These are phyloP conservation scores for Lepidium sativum DNA, from an alignment of 345 rosid genomes.

Conservation along the genomic window DNA sequence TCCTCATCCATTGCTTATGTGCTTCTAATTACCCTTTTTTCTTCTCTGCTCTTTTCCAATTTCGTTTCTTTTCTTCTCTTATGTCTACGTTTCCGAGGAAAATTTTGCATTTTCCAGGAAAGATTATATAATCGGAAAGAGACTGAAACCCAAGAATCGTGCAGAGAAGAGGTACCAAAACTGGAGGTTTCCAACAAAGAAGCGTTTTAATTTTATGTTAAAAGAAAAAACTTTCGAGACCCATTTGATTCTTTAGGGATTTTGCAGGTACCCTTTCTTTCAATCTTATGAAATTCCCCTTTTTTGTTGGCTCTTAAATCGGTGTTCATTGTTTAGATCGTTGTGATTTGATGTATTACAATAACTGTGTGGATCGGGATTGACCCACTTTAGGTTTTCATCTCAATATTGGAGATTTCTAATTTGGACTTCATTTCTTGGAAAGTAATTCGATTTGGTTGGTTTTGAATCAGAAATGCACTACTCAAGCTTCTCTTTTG, in stretches of 20 bases:
- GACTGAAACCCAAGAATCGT: constrained; percentile 5
- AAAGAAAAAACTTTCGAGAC: not conserved
- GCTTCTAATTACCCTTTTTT: not conserved
- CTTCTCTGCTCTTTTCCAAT: not conserved
- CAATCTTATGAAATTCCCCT: not conserved
- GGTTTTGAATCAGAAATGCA: not conserved
- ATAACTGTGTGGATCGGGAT: not conserved
- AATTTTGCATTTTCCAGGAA: not conserved
- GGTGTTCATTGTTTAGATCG: constrained; percentile 10
- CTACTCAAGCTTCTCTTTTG: not conserved
- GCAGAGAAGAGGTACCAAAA: not conserved
- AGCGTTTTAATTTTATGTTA: not conserved
- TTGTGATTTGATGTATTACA: constrained; percentile 4
- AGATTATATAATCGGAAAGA: not conserved
- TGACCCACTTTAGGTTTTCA: constrained; percentile 9
- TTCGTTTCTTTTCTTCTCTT: not conserved
- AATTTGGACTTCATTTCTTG: not conserved
- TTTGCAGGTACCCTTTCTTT: constrained; percentile 11
- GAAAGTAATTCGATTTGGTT: constrained; percentile 4
- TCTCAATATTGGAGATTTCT: not conserved
- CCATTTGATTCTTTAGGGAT: not conserved
- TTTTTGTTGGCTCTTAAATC: not conserved
- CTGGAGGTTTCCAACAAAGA: no score
- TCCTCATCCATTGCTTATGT: constrained; percentile 15
- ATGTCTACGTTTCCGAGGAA: not conserved